These are phyloP conservation scores for Talaromyces nanjingensis DNA, from an alignment of 495 filamentous ascomycete species.

Conservation along the genomic window DNA sequence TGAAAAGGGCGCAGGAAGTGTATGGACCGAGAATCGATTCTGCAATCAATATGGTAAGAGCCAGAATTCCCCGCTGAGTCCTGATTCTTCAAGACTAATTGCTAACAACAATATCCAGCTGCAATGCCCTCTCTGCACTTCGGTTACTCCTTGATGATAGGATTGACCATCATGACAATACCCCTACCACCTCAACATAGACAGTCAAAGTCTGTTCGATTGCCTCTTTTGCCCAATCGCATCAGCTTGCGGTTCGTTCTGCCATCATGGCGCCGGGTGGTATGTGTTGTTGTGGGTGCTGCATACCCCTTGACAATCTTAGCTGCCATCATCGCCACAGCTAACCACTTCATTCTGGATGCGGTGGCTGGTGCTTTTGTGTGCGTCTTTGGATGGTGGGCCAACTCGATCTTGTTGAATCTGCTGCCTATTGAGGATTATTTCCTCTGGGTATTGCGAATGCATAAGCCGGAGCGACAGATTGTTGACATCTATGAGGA, in stretches of 20 bases:
- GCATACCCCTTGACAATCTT: conserved; percentile 60
- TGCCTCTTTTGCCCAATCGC: conserved; percentile 15
- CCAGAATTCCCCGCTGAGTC: background rate
- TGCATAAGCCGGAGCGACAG: conserved; percentile 50
- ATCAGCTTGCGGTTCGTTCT: conserved; percentile 19
- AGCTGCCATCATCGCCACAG: conserved; percentile 62
- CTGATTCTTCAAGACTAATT: background rate
- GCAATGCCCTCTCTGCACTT: conserved; percentile 80
- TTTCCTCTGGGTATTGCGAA: conserved; percentile 54
- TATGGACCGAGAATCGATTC: conserved; percentile 70
- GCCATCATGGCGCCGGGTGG: conserved; percentile 37
- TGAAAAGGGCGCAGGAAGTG: conserved; percentile 49
- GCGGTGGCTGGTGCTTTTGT: conserved; percentile 58
- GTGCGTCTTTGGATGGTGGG: conserved; percentile 49
- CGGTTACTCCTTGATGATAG: conserved; percentile 71
- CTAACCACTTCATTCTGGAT: conserved; percentile 69
- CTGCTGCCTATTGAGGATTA: conserved; percentile 58
- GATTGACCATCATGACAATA: conserved; percentile 55
- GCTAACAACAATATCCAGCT: conserved; percentile 29
- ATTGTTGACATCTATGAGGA: conserved; percentile 13
- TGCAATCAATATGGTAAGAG: conserved; percentile 56
- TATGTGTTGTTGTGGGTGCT: conserved; percentile 46
- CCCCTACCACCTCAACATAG: conserved; percentile 35
- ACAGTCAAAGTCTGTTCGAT: conserved; percentile 11
- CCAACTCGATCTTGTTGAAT: conserved; percentile 53